Percentiles rank a stretch among this genome's conserved stretches.
Conservation (phyloP, 108 stramenopile species). For the Nannochloropsis gaditana region DNA sequence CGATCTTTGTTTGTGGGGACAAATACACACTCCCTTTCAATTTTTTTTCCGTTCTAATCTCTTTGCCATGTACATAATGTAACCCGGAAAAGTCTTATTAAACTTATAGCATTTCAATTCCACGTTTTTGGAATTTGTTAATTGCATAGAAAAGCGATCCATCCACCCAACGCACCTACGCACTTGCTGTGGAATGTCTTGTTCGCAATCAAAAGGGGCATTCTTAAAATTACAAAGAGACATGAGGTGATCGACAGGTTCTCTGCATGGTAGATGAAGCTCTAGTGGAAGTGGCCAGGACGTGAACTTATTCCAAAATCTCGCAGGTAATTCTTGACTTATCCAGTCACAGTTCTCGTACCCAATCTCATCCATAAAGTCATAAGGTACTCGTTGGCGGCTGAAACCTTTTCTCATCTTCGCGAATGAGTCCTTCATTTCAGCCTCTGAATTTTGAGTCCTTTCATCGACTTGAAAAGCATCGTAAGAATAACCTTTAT, state of each 20-base stretch:
- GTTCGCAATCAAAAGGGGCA: conserved; percentile 22
- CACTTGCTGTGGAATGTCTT: neutral
- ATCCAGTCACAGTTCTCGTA: conserved; percentile 49
- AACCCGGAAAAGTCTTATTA: neutral
- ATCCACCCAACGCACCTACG: too few relatives aligned
- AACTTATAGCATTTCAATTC: neutral
- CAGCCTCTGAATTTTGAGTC: neutral
- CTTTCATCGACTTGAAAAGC: conserved; percentile 13
- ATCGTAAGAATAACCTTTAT: conserved; percentile 48
- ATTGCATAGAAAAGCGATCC: neutral
- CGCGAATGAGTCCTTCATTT: neutral
- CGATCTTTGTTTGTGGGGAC: neutral
- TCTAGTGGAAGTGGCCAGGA: conserved; percentile 29
- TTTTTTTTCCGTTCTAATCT: neutral
- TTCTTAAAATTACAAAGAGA: conserved; percentile 33
- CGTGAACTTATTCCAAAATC: neutral
- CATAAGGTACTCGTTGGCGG: neutral
- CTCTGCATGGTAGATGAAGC: conserved; percentile 46
- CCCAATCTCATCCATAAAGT: conserved; percentile 41
- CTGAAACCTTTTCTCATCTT: neutral
- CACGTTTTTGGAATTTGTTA: neutral
- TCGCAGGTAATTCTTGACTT: neutral
- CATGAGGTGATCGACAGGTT: conserved; percentile 48
- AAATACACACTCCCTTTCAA: neutral
- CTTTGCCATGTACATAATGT: neutral